These are phyloP conservation scores for Ascosphaera apis DNA, from an alignment of 2,329 filamentous ascomycete genomes.

Conservation along the genomic window DNA sequence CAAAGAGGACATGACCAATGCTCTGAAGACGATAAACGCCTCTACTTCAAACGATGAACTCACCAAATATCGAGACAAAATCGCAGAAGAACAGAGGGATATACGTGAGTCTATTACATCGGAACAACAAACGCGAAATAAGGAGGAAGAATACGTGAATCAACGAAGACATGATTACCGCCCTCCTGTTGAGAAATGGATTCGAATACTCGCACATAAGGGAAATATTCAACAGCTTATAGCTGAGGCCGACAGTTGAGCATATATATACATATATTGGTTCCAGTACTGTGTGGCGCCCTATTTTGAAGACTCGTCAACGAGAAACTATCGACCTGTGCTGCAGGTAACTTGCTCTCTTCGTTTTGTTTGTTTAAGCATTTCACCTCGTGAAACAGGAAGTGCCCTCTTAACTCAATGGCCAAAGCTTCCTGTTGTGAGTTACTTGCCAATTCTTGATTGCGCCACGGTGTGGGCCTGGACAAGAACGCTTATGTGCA, in stretches of 20 bases:
- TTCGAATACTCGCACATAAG: slow-evolving; percentile 44
- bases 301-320: too few species aligned
- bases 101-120: slow-evolving; percentile 17
- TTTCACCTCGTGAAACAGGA: too few species aligned
- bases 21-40: slow-evolving; percentile 8
- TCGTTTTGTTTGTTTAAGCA: too few species aligned
- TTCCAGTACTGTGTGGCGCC: too few species aligned
- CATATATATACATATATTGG: too few species aligned
- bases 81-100: slow-evolving; percentile 12
- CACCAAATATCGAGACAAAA: slow-evolving; percentile 9
- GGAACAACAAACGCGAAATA: slow-evolving; percentile 15
- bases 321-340: too few species aligned
- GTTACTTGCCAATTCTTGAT: too few species aligned
- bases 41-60: slow-evolving; percentile 12
- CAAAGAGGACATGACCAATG: slow-evolving; percentile 9
- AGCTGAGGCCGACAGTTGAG: neutral
- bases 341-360: too few species aligned
- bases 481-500: too few species aligned
- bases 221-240: slow-evolving; percentile 26
- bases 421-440: too few species aligned
- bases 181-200: slow-evolving; percentile 43
- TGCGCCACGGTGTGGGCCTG: too few species aligned
- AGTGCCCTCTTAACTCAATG: too few species aligned
- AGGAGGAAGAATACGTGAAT: slow-evolving; percentile 19
- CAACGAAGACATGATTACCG: slow-evolving; percentile 38